Conservation (phyloP, 768 basidiomycete species). For the Neoboletus brunneissimus region DNA sequence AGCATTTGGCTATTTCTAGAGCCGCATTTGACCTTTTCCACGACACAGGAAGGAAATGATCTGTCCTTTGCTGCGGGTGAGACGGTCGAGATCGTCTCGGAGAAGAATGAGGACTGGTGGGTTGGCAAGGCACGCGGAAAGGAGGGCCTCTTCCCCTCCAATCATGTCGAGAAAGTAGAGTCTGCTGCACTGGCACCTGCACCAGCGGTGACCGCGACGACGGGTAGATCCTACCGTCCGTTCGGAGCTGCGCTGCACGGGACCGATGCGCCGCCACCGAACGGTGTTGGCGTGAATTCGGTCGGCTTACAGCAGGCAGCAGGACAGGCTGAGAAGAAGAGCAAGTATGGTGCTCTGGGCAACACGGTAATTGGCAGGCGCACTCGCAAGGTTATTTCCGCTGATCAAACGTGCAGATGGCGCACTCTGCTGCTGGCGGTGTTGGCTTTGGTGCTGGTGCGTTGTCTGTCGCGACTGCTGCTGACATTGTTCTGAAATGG, state of each 20-base stretch:
- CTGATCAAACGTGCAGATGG: slow-evolving; percentile 40
- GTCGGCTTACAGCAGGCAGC: slow-evolving; percentile 29
- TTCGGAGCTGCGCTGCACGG: slow-evolving; percentile 40
- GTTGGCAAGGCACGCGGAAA: slow-evolving; percentile 59
- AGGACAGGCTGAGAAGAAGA: slow-evolving; percentile 47
- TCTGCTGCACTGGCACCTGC: neutral
- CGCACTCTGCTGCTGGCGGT: slow-evolving; percentile 63
- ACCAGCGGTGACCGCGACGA: neutral
- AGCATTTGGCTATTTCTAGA: neutral
- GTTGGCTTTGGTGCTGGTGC: slow-evolving; percentile 74
- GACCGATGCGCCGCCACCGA: slow-evolving; percentile 31
- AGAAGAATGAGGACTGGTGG: slow-evolving; percentile 90
- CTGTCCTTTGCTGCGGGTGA: slow-evolving; percentile 76
- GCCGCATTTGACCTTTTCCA: slow-evolving; percentile 4
- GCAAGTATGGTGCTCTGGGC: slow-evolving; percentile 54
- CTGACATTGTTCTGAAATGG: neutral
- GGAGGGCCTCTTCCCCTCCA: slow-evolving; percentile 76
- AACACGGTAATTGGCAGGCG: slow-evolving; percentile 45
- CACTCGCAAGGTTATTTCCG: slow-evolving; percentile 7
- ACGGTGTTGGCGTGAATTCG: slow-evolving; percentile 28
- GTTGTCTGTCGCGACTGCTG: slow-evolving; percentile 15
- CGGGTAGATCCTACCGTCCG: slow-evolving; percentile 31
- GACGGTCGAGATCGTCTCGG: slow-evolving; percentile 71
- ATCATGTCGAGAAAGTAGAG: slow-evolving; percentile 62
- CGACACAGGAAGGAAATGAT: slow-evolving; percentile 70